Base-by-base conservation (phyloP, 176 grass and related monocot genomes). In the Miscanthus lutarioriparius region DNA sequence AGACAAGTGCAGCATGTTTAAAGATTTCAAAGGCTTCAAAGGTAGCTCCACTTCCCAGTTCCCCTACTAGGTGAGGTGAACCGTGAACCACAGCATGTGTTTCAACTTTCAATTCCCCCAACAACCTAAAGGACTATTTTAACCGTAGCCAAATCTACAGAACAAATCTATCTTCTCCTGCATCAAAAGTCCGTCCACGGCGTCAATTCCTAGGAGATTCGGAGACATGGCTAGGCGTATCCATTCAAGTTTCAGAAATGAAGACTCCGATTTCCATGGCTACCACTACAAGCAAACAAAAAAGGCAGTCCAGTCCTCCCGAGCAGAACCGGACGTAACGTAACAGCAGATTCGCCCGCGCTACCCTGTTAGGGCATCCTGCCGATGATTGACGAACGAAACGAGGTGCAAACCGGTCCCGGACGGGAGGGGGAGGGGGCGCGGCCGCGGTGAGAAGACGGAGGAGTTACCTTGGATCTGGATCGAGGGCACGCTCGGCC, bases 401-500 rank as follows among this genome's bases (percentile, higher is more conserved):
- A 56, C 14, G 4, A 12, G 4, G 5, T 12, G 10, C 2, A 10
- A 26, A 1, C 30, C 33, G 49, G 7, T 13, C 20, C 62, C 2
- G 1, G 40, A 32, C 12, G 59, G 20, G n/a, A n/a, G n/a, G 32
- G 17, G 17, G 2, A 30, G 7, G 27, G 43, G 25, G 39, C 43
- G 58, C 58, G 17, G 58, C 4, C n/a, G 54, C 33, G 75, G 54
- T 3, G 54, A 6, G 23, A 61, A 14, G 39, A 32, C 56, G 9
- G 9, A 3, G 78, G 26, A 40, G 43, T 49, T 80, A 80, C 78
- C 77, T 64, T 80, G 78, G 78, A 80, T 68, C 64, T 80, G 78
- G 78, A 68, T 67, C 64, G 64, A 68, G 27, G 27, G 41, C 28
- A 40, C 1, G 62, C 10, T 79, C 26, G 77, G 30, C 40, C 38